Base-by-base conservation (phyloP, 306 rosid genomes). In the Prunus kanzakura region DNA sequence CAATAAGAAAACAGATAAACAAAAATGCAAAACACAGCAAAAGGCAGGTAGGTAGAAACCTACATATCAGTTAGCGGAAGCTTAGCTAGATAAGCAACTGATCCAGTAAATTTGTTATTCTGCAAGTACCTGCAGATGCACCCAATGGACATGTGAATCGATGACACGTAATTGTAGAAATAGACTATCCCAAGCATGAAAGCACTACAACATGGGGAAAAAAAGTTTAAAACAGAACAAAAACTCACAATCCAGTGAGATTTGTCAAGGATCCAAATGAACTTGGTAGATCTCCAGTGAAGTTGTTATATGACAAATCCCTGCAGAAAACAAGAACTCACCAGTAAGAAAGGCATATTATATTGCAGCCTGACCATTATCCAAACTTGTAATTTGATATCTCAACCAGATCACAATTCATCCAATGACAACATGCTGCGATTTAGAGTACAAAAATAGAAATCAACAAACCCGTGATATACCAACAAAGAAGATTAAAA, bases 251-350 rank as follows among this genome's bases (percentile, higher is more conserved):
- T 83, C 81, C 77, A 32, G 83, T 76, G 72, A 95, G 84, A 79
- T 82, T 88, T 72, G 79, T 85, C 87, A 92, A 72, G 84, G 92
- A 88, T 69, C 87, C 96, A 81, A 95, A 89, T 73, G 98, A 95
- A 77, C 91, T 89, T n/a, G 98, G 96, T 66, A 95, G 86, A 87
- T 95, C 98, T 72, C 98, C 98, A 1, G 89, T 81, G 68, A 95
- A 85, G 81, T 88, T 87, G 69, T 95, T 95, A 74, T 81, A 77
- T 19, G 98, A 95, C 73, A 95, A 87, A 81, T 92, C 98, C 93
- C 98, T 95, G 88, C 19, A 61, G 58, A 56, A 85, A 71, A 77
- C 32, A 69, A 73, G 29, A 6, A 50, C 68, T 45, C 23, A 64
- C 35, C 49, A 32, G 35, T 76, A 16, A 52, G 67, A 83, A 72